Evolutionary conservation across 805 yeast species (phyloP).

Genomic region (Teunomyces stri): DNA sequence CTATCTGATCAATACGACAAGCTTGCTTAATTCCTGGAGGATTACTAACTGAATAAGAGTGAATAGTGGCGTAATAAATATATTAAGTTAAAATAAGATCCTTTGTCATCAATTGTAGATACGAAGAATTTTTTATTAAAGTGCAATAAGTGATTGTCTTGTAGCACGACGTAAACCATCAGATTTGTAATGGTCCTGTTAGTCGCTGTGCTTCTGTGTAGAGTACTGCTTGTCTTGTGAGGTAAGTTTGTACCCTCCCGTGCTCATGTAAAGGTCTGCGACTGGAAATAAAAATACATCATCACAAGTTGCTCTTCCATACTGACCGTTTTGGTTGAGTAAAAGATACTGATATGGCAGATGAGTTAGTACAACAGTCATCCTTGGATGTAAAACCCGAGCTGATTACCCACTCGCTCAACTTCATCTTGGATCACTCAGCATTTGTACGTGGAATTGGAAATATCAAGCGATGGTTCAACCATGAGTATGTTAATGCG

Average conservation of each 20-base stretch:
- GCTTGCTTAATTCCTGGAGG: neutral
- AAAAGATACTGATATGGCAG: neutral
- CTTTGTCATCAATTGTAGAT: too few species aligned
- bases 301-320: neutral
- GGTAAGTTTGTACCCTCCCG: too few species aligned
- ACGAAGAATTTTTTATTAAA: too few species aligned
- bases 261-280: neutral
- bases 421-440: constrained; percentile 63
- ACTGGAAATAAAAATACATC: neutral
- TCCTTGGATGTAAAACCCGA: neutral
- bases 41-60: constrained; percentile 3
- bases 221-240: too few species aligned
- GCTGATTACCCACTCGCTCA: constrained; percentile 9
- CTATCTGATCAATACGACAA: constrained; percentile 47
- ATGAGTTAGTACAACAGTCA: constrained; percentile 2
- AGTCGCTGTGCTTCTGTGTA: too few species aligned
- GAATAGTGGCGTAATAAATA: neutral
- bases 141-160: too few species aligned
- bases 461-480: constrained; percentile 62
- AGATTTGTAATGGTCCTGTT: too few species aligned
- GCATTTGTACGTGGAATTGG: constrained; percentile 70
- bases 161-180: too few species aligned
- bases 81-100: neutral
- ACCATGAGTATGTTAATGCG: constrained; percentile 31
- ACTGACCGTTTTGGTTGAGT: neutral